Base-by-base conservation (phyloP, 2,329 filamentous ascomycete genomes). In the Fusarium mundagurra region DNA sequence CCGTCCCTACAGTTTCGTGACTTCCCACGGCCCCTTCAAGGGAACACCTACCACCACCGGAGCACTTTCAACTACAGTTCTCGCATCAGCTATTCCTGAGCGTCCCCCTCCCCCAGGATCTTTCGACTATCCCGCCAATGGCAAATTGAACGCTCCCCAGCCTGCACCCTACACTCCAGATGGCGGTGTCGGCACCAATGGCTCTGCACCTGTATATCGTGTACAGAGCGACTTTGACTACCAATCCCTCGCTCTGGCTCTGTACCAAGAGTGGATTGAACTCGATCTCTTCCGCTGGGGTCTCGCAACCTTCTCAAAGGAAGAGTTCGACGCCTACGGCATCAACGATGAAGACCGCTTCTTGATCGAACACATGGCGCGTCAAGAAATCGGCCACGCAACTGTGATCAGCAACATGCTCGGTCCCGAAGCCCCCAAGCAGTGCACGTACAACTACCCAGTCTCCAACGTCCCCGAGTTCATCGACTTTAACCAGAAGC, bases 231-330 rank as follows among this genome's bases (percentile, higher is more conserved):
- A 97, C 78, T 96, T 95, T 79, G 94, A 96, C 81, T 96, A 92
- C 80, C 88, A 96, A 80, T 95, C 93, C 0, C 87, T 96, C 36
- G 88, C 91, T 1, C 85, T 96, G 18, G 93, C 89, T 18, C 85
- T 96, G 0, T 95, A 96, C 80, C 92, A 95, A 77, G 94, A 96
- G 82, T 96, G 90, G 88, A 94, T 96, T 61, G 93, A 96, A 83
- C 86, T 96, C 3, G 94, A 96, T 79, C 87, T 94, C 20, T 96
- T 96, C 87, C 91, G 93, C 81, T 91, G 92, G 79, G 93, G 92
- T 20, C 87, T 96, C 7, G 90, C 89, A 1, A 89, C 86, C 1
- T 96, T 94, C 82, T 90, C 89, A 3, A 89, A 86, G 1, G 86
- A 89, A 38, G 92, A 96, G 22, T 96, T 95, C 74, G 85, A 89